Evolutionary conservation across 208 protist species (phyloP).

Genomic region (Leptomonas seymouri): DNA sequence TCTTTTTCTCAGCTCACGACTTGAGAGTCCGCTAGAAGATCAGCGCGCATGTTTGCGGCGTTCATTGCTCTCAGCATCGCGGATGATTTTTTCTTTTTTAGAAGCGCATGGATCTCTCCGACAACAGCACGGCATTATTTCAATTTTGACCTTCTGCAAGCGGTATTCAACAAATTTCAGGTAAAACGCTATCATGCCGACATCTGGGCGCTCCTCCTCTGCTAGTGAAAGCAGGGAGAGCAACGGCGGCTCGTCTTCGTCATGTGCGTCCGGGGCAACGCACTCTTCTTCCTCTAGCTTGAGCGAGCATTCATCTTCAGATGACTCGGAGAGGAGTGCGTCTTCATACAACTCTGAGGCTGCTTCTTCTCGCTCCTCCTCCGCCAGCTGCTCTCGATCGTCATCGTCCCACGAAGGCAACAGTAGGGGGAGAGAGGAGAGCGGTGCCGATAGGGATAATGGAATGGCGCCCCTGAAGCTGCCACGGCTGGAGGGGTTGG

Average conservation of each 20-base stretch:
- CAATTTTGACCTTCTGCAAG: no score
- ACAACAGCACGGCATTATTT: no score
- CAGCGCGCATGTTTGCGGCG: no score
- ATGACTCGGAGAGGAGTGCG: not conserved
- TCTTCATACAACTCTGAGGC: constrained; percentile 1
- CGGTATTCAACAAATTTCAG: no score
- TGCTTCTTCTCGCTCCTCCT: not conserved
- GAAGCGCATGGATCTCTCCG: no score
- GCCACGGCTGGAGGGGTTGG: constrained; percentile 19
- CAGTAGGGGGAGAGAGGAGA: not conserved
- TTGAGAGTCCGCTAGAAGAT: no score
- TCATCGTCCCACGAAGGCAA: not conserved
- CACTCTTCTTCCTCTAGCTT: constrained; percentile 3
- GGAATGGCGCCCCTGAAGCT: constrained; percentile 11
- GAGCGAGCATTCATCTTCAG: not conserved
- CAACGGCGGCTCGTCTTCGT: constrained; percentile 11
- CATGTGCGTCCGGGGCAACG: constrained; percentile 3
- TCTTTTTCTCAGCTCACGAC: no score
- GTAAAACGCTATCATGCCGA: not conserved
- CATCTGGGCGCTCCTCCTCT: not conserved
- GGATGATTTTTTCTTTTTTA: no score
- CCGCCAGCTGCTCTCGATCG: not conserved
- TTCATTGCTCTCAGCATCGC: no score
- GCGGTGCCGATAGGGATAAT: not conserved
- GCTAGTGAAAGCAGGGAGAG: not conserved